Percentiles rank a stretch among this genome's conserved stretches.
phyloP scores from a whole-genome alignment of 2,329 filamentous ascomycete genomes.

The Knufia fluminis region DNA sequence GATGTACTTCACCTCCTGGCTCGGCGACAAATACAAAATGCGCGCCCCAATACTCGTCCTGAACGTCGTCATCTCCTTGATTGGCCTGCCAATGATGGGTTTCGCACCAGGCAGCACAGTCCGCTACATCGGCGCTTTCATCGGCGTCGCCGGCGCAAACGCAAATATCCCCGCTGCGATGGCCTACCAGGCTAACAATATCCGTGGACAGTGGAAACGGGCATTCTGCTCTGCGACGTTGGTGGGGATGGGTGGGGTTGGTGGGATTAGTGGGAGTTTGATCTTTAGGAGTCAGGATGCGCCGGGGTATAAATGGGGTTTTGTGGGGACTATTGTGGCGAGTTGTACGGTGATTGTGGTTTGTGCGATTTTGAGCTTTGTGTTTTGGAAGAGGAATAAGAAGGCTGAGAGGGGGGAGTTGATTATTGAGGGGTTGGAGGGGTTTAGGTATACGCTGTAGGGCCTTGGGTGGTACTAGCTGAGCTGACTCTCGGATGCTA shows the following conservation, averaged over 20 bases:
- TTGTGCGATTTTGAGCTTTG: constrained; percentile 42
- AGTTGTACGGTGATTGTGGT: constrained; percentile 49
- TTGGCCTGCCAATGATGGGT: constrained; percentile 48
- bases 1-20: constrained; percentile 52
- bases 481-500: no score
- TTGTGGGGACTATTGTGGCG: constrained; percentile 29
- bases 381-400: constrained; percentile 46
- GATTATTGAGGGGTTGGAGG: constrained; percentile 40
- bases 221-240: constrained; percentile 68
- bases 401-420: constrained; percentile 39
- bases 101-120: constrained; percentile 39
- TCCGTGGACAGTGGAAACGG: constrained; percentile 79
- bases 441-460: constrained; percentile 31
- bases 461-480: no score
- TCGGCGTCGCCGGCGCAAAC: constrained; percentile 63
- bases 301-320: constrained; percentile 28
- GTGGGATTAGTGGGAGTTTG: constrained; percentile 63
- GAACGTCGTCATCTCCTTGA: constrained; percentile 57
- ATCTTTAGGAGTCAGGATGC: constrained; percentile 51
- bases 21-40: constrained; percentile 57
- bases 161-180: constrained; percentile 65
- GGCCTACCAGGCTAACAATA: constrained; percentile 78
- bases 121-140: constrained; percentile 65
- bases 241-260: constrained; percentile 66
- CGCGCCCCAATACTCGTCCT: constrained; percentile 58